Conservation (phyloP, 148 eudicot genomes). For the Polygonum maritimum region DNA sequence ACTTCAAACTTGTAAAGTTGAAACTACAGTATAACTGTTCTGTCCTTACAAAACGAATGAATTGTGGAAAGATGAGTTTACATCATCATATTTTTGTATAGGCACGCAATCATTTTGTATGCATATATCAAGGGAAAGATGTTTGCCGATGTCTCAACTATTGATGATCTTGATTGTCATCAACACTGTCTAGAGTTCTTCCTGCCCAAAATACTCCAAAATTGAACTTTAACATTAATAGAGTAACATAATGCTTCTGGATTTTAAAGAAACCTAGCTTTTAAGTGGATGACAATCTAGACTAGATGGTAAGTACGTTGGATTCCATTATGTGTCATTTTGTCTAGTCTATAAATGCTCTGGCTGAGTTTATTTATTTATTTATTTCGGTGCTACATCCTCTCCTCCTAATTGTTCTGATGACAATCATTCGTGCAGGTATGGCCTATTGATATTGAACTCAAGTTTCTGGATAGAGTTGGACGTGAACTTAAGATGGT, state of each 20-base stretch:
- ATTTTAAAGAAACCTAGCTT: background rate
- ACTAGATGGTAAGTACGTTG: background rate
- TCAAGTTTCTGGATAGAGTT: constrained; percentile 83
- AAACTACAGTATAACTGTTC: too few relatives aligned
- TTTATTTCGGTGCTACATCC: background rate
- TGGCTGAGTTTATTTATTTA: background rate
- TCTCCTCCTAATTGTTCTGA: background rate
- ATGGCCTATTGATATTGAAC: constrained; percentile 87
- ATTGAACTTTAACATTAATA: background rate
- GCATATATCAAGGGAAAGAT: too few relatives aligned
- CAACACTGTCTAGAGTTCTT: too few relatives aligned
- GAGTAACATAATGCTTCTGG: background rate
- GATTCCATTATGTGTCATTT: background rate
- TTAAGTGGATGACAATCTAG: background rate
- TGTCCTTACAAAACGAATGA: too few relatives aligned
- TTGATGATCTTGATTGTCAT: too few relatives aligned
- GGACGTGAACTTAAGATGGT: constrained; percentile 74
- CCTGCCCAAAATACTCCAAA: too few relatives aligned
- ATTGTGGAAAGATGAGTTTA: too few relatives aligned
- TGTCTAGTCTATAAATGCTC: background rate
- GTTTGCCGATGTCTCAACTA: too few relatives aligned
- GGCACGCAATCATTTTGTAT: too few relatives aligned
- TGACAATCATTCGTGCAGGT: constrained; percentile 32
- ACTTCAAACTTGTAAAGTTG: too few relatives aligned
- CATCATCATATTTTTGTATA: too few relatives aligned